Base-by-base conservation (phyloP, 148 eudicot species). In the Camellia sinensis region DNA sequence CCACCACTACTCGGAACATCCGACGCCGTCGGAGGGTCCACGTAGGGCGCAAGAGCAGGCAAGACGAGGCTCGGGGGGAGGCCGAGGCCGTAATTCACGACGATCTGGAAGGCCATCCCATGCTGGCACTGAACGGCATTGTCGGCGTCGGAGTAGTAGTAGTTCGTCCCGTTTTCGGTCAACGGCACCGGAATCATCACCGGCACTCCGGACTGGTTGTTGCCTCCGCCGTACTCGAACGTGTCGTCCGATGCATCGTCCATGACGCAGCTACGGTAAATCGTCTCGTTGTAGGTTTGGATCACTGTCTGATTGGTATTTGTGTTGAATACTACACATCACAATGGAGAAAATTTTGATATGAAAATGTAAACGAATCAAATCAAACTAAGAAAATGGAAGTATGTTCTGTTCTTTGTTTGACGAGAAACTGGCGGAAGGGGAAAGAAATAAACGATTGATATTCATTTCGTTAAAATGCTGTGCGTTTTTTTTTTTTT, bases 61-160 rank as follows among this genome's bases (percentile, higher is more conserved):
- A 91, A 95, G 89, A 87, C 90, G 82, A 93, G 93, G 86, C 87
- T 93, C 2, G 94, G 94, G 0, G 97, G 95, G 3, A 93, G 92
- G n/a, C 97, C 95, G 7, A 84, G 83, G 14, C 97, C 97, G 50
- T 74, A 85, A 15, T 62, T 78, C 5, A 93, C 97, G 11, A 67
- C 50, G 77, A 93, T 89, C 75, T 86, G 80, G 68, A 93, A 91
- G 5, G 89, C 88, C 93, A 93, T 80, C 7, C 97, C 95, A 0
- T 80, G 81, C 59, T 62, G 85, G 73, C 95, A 93, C 60, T 93
- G 91, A 6, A 68, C 78, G 5, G 95, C 92, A 74, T 89, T 95
- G 5, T 70, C 76, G 15, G 93, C 89, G 60, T 81, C 89, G n/a
- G 97, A 93, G 86, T 90, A 93, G 88, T 80, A 93, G 89, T 87